Base-by-base conservation (phyloP, 2,329 filamentous ascomycete genomes). In the Kalaharituber pfeilii region DNA sequence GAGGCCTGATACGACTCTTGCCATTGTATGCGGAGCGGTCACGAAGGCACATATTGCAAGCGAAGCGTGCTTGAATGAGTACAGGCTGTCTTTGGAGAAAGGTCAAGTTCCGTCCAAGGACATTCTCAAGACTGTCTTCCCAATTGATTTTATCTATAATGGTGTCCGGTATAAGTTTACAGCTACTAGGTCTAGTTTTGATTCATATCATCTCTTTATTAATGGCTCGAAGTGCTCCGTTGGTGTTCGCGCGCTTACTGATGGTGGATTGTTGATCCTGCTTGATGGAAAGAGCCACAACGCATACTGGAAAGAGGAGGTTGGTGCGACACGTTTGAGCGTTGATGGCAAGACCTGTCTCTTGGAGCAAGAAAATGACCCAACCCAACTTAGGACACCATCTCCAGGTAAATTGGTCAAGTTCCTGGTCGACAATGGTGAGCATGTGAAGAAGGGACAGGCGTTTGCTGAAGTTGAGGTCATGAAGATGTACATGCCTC, bases 401-500 rank as follows among this genome's bases (percentile, higher is more conserved):
- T 93, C 85, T 59, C 91, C 91, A 49, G 91, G 91, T 69, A 98
- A 98, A 75, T 82, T 98, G 30, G 89, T 98, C 72, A 95, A 94
- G 73, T 98, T 91, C 71, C 84, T 86, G 1, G 85, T 98, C 1
- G 91, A 95, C 69, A 96, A 94, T 65, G 91, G 91, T 57, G 78
- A 87, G 63, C 91, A 98, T 68, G 80, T 98, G 69, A 82, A 80
- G 69, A 86, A 93, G 63, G 89, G 89, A 55, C 85, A 96, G 69
- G 75, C 89, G 29, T 98, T 87, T 66, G 91, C 91, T 54, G 91
- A 98, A 70, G 89, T 98, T 39, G 91, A 98, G 72, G 91, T 98
- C 71, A 98, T 98, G 91, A 98, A 98, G 78, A 98, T 98, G 91
- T 96, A 96, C 77, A 98, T 98, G 91, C 91, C 91, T 65, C 76